Evolutionary conservation across 495 filamentous ascomycete genomes (phyloP).

Genomic region (Xylaria intraflava): DNA sequence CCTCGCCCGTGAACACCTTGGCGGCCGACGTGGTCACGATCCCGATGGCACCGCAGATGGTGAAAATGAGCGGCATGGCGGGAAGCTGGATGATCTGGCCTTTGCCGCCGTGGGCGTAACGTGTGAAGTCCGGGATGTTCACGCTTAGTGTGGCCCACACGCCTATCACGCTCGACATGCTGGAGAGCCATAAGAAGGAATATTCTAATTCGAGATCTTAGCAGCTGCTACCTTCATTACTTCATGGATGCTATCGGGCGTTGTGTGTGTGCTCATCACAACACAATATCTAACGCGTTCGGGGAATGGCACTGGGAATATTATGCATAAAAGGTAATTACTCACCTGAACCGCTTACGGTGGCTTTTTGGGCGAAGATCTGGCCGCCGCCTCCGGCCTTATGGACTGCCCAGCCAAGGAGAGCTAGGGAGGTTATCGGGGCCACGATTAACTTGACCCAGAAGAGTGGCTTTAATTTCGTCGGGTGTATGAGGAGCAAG

Average conservation of each 20-base stretch:
- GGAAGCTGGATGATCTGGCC: constrained; percentile 53
- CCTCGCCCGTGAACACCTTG: constrained; percentile 45
- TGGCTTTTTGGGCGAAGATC: constrained; percentile 39
- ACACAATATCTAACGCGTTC: no score
- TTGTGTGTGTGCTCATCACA: no score
- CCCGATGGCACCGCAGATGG: constrained; percentile 43
- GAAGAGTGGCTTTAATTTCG: constrained; percentile 52
- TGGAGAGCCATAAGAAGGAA: constrained; percentile 35
- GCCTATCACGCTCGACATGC: constrained; percentile 41
- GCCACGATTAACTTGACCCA: constrained; percentile 51
- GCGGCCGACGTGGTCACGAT: constrained; percentile 48
- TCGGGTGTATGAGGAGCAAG: constrained; percentile 50
- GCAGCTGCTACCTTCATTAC: background rate
- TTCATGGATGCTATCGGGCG: no score
- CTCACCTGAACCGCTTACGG: constrained; percentile 30
- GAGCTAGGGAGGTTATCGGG: constrained; percentile 46
- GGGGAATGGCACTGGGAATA: no score
- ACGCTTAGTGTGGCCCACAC: constrained; percentile 41
- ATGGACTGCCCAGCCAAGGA: constrained; percentile 47
- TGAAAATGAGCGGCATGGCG: constrained; percentile 55
- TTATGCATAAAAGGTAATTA: background rate
- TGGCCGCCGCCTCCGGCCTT: constrained; percentile 41
- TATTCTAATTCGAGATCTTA: constrained; percentile 13
- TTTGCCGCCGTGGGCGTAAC: constrained; percentile 46
- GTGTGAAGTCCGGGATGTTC: constrained; percentile 57